Conservation (phyloP, 2,329 filamentous ascomycete genomes). For the Aspergillus bombycis region DNA sequence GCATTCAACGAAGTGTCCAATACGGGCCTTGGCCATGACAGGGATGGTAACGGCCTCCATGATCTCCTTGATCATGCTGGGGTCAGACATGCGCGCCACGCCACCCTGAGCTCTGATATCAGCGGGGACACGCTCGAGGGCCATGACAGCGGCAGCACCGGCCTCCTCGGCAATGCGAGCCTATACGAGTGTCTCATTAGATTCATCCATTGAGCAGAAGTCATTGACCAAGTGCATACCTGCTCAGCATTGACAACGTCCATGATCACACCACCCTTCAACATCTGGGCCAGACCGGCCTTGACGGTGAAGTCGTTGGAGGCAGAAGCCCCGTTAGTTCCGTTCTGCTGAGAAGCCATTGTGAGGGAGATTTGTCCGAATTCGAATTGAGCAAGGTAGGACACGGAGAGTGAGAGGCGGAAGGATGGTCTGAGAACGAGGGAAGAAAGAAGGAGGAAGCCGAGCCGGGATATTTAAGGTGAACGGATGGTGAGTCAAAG, state of each 20-base stretch:
- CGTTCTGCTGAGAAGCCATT: slow-evolving; percentile 40
- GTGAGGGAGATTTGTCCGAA: slow-evolving; percentile 12
- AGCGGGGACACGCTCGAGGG: slow-evolving; percentile 93
- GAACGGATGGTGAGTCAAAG: slow-evolving; percentile 16
- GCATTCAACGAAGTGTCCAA: slow-evolving; percentile 97
- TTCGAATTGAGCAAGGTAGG: slow-evolving; percentile 3
- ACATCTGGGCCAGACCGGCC: slow-evolving; percentile 92
- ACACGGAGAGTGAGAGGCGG: slow-evolving; percentile 8
- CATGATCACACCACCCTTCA: slow-evolving; percentile 99
- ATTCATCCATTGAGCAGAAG: not conserved
- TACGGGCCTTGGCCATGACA: slow-evolving; percentile 98
- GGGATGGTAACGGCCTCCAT: slow-evolving; percentile 94
- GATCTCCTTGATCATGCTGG: slow-evolving; percentile 91
- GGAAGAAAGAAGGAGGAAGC: slow-evolving; percentile 9
- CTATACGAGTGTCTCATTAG: slow-evolving; percentile 44
- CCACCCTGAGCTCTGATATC: slow-evolving; percentile 92
- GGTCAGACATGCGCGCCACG: slow-evolving; percentile 96
- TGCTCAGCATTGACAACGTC: slow-evolving; percentile 92
- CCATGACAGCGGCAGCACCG: slow-evolving; percentile 96
- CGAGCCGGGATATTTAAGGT: slow-evolving; percentile 6
- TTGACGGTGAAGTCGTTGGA: slow-evolving; percentile 80
- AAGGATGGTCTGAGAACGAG: slow-evolving; percentile 5
- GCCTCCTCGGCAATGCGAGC: slow-evolving; percentile 97
- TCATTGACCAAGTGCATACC: slow-evolving; percentile 43
- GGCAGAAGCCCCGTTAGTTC: slow-evolving; percentile 30